Evolutionary conservation across 805 yeast species (phyloP), one percentile per base, ranked within the genome.

Genomic region (Candida incommunis): DNA sequence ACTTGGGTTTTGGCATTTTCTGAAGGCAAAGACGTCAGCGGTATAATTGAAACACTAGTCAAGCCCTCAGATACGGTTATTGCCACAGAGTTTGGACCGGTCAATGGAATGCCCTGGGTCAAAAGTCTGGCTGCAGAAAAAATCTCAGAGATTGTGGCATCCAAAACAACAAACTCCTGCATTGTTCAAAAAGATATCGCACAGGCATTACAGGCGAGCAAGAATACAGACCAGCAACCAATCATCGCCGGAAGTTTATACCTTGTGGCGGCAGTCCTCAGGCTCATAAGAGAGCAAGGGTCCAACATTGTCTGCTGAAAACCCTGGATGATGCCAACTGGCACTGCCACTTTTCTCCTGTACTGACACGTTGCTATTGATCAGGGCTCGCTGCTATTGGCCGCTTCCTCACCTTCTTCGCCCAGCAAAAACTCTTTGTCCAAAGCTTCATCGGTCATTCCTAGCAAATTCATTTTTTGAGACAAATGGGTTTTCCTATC

Each of bases 81-180:
- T 1, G 70, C 80, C 0, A 77, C 90, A 0, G 57, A 66, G 25
- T 92, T 88, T 58, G 72, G 78, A 2, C 54, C 64, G 1, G 90
- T 94, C 0, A 88, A 80, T 13, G 81, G 85, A 0, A 92, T 92
- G 98, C 96, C 97, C 0, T 92, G 97, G 97, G 77, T 92, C 3
- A 55, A 67, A 37, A 64, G 88, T 1, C 68, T 67, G 50, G 54
- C 57, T 3, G 55, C 66, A 0, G 53, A 46, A 1, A 63, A 59
- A 16, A 55, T 80, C 27, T 43, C 45, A 15, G 5, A 11, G 7
- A 9, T 25, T 9, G 7, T 7, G 7, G 13, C 7, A 9, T 25
- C 27, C 27, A 25, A 25, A 25, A 13, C 13, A 13, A 13, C 27
- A 13, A 13, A 25, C 13, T n/a, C n/a, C n/a, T 25, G 27, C 13